These are phyloP conservation scores for Cinchona pubescens DNA, from an alignment of 257 asterid genomes.

Conservation along the genomic window DNA sequence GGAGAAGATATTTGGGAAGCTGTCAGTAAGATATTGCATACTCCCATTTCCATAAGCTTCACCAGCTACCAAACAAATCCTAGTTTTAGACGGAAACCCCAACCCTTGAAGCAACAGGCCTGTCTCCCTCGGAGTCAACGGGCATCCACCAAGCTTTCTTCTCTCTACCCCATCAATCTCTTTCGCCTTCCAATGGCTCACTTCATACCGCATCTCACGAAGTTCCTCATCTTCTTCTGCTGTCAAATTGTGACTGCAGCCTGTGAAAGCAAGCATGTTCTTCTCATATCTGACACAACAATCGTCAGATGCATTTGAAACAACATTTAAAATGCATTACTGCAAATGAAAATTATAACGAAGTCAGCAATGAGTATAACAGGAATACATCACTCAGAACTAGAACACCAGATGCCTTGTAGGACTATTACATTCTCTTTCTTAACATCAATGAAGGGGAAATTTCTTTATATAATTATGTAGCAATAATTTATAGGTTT, in stretches of 20 bases:
- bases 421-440: neutral
- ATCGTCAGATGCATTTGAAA: no score
- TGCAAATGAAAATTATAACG: neutral
- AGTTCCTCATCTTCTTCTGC: conserved; percentile 82
- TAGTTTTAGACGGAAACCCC: conserved; percentile 68
- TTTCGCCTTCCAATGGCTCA: conserved; percentile 96
- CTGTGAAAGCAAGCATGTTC: conserved; percentile 98
- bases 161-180: conserved; percentile 79
- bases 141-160: conserved; percentile 87
- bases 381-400: neutral
- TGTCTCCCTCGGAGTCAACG: conserved; percentile 92
- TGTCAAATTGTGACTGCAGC: conserved; percentile 90
- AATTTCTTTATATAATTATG: neutral
- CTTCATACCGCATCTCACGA: conserved; percentile 76
- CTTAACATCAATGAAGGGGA: neutral
- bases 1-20: conserved; percentile 71
- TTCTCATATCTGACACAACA: conserved; percentile 78
- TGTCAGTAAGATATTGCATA: conserved; percentile 71
- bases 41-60: conserved; percentile 93
- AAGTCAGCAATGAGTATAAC: neutral
- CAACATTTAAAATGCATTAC: conserved; percentile 2
- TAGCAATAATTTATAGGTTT: neutral
- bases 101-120: conserved; percentile 83
- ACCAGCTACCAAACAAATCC: conserved; percentile 91
- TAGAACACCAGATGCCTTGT: conserved; percentile 6